Evolutionary conservation across 129 eudicot species (phyloP), one percentile per base, ranked within the genome.

Genomic region (Kitagawia praeruptora): DNA sequence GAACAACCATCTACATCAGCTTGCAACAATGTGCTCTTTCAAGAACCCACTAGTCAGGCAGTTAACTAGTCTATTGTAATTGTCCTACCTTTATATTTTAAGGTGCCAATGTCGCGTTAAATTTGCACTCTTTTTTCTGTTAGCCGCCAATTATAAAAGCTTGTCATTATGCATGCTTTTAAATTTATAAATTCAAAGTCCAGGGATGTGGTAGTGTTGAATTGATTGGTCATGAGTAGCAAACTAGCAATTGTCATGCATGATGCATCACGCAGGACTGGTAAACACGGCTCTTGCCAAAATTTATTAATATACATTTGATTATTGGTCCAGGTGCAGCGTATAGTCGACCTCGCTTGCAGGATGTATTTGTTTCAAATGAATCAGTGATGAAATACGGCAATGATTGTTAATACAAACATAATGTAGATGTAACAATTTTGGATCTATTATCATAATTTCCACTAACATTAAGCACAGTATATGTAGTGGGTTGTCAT

Each of bases 1-100:
- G 84, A 82, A 80, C 81, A 77, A 41, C 47, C 75, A 81, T 67
- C 40, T 54, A 48, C 72, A 75, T 79, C 77, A 15, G 25, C 45
- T 27, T 56, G 12, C 48, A 39, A 46, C 23, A 21, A 47, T 48
- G 78, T 31, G 64, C 44, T 21, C 42, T 15, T 53, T 19, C 46
- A 10, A n/a, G 40, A 63, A 11, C 53, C 27, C 25, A 58, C 18
- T 7, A 21, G 37, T 42, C 64, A 58, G 8, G 41, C 23, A 53
- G 61, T 46, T 27, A 74, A 74, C 9, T 45, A 46, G 51, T n/a
- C 34, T 61, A 25, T 61, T 56, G 66, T 56, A 23, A 56, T 23
- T 23, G 4, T 56, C 31, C 7, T 19, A 53, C 10, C 61, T 53
- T 53, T 16, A 53, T 19, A 53, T 53, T 5, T 19, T 42, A 6